Percentiles rank a stretch among this genome's conserved stretches.
phyloP scores from a whole-genome alignment of 1,284 basidiomycete species.

The Boletus sp. region DNA sequence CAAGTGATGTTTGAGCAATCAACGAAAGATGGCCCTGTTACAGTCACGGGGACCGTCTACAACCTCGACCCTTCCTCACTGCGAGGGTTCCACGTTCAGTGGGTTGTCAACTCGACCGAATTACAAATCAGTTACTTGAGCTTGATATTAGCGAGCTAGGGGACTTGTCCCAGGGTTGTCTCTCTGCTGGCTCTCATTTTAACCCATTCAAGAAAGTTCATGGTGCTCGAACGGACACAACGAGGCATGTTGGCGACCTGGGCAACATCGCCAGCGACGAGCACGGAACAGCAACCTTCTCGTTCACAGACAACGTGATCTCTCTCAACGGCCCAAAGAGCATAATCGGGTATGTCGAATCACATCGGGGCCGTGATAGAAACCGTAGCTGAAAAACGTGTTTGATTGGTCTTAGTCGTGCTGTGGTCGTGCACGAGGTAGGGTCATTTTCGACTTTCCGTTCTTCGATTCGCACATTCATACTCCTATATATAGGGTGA shows the following conservation, averaged over 20 bases:
- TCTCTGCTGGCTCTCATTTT: conserved; percentile 71
- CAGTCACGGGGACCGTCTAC: conserved; percentile 58
- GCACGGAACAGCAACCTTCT: conserved; percentile 55
- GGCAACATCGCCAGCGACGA: conserved; percentile 69
- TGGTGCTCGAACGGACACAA: conserved; percentile 54
- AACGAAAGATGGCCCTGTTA: conserved; percentile 50
- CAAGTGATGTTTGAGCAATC: conserved; percentile 64
- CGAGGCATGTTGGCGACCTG: conserved; percentile 74
- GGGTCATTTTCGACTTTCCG: conserved; percentile 13
- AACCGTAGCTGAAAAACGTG: conserved; percentile 7
- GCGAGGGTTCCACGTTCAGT: conserved; percentile 81
- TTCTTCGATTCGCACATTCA: conserved; percentile 13
- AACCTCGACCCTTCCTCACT: conserved; percentile 56
- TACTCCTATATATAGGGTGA: conserved; percentile 48
- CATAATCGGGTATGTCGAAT: conserved; percentile 57
- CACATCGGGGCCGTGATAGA: conserved; percentile 9
- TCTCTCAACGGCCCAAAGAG: conserved; percentile 68
- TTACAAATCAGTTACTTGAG: not conserved
- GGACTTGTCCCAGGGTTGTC: conserved; percentile 65
- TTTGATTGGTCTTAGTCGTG: conserved; percentile 25
- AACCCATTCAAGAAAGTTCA: conserved; percentile 68
- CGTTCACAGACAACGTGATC: conserved; percentile 57
- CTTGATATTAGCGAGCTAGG: conserved; percentile 54
- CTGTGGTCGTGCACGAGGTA: conserved; percentile 63
- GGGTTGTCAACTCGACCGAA: conserved; percentile 28